Evolutionary conservation across 2,329 filamentous ascomycete genomes (phyloP), one percentile per base, ranked within the genome.

Genomic region (Colletotrichum sp.): DNA sequence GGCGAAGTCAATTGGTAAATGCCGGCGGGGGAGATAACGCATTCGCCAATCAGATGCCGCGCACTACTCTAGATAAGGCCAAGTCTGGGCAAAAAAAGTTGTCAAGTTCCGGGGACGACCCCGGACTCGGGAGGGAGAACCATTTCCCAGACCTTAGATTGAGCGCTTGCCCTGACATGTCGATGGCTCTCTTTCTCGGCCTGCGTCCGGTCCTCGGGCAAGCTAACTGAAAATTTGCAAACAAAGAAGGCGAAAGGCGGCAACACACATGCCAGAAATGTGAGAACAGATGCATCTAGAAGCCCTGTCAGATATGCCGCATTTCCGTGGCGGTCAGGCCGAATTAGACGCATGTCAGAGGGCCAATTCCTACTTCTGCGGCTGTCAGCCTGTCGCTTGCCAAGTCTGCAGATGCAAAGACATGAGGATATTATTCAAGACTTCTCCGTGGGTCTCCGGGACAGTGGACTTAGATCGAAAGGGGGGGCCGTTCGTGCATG

Each of bases 371-470:
- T 18, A 10, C 15, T 61, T 43, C 43, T 52, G 57, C 24, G 21
- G 26, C 57, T 64, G n/a, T 30, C 30, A 63, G 38, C 55, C 63
- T 57, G 69, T 72, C 55, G 73, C 34, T 64, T 21, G 69, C 61
- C 69, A 67, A 72, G 72, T 57, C 24, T 32, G 63, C 63, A 67
- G 63, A 72, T 48, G 72, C 36, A 57, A 43, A 72, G 69, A 75
- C 73, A 73, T 36, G 69, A 73, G n/a, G 73, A 68, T 75, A 73
- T 75, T 75, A 75, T 72, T 75, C 68, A 75, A 68, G 21, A 52
- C 43, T 63, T 67, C 64, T 68, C 57, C 64, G 73, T 73, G 73
- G 63, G 57, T 73, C 73, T 73, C 72, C 72, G 72, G 43, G 43
- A 52, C 43, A 21, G 43, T 52, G 43, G 43, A 52, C 43, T 52